Percentiles rank a stretch among this genome's conserved stretches.
These are phyloP conservation scores for Dothistroma septosporum DNA, from an alignment of 2,329 filamentous ascomycete species.

Conservation along the genomic window DNA sequence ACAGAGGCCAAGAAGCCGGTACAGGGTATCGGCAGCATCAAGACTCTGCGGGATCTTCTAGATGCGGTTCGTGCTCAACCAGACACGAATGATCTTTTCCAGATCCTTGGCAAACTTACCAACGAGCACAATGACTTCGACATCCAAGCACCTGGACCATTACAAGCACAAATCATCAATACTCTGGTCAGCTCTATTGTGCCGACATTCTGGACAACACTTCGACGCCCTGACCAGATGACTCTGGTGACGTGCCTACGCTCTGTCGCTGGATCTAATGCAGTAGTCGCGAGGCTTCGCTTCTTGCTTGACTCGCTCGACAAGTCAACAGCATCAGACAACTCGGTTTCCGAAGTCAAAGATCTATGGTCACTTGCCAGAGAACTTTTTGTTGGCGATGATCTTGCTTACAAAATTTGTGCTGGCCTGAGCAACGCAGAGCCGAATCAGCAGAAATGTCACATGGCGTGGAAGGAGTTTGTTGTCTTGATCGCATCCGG, in stretches of 20 bases:
- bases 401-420: conserved; percentile 45
- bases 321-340: background rate
- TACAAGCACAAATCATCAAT: conserved; percentile 70
- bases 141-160: conserved; percentile 60
- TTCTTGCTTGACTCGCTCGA: conserved; percentile 7
- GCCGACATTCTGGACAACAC: conserved; percentile 73
- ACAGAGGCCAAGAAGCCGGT: background rate
- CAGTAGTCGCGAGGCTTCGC: conserved; percentile 66
- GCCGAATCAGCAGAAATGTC: conserved; percentile 43
- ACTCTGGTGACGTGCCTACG: conserved; percentile 62
- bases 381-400: conserved; percentile 42
- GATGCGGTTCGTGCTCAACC: conserved; percentile 41
- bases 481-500: conserved; percentile 57
- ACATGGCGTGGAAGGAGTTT: conserved; percentile 61
- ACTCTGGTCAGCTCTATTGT: conserved; percentile 68
- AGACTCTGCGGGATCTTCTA: conserved; percentile 28
- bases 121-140: conserved; percentile 43
- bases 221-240: conserved; percentile 45
- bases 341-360: conserved; percentile 13
- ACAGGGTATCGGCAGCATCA: conserved; percentile 10
- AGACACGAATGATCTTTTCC: conserved; percentile 33
- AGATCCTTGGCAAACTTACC: conserved; percentile 14
- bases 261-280: conserved; percentile 73
- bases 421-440: conserved; percentile 41
- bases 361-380: conserved; percentile 45